phyloP scores from a whole-genome alignment of 306 rosid species.

The Dicorynia guianensis region DNA sequence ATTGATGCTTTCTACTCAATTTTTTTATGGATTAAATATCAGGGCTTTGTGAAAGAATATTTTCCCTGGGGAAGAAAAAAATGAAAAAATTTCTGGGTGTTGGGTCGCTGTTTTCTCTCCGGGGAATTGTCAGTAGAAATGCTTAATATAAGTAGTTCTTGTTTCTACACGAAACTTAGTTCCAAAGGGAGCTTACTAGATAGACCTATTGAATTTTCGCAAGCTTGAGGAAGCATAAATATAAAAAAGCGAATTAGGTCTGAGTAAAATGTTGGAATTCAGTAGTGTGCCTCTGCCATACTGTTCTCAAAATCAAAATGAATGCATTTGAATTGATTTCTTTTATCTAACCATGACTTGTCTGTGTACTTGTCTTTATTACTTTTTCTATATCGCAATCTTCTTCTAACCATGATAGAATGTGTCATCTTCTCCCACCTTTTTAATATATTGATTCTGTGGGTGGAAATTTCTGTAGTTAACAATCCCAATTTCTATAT shows the following conservation, averaged over 20 bases:
- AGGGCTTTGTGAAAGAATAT: neutral
- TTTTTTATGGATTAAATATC: neutral
- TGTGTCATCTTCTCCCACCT: neutral
- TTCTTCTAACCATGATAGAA: neutral
- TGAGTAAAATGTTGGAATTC: neutral
- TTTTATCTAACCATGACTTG: neutral
- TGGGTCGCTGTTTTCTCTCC: neutral
- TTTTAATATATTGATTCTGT: neutral
- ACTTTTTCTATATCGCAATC: neutral
- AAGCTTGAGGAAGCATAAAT: neutral
- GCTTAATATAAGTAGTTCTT: neutral
- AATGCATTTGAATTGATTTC: neutral
- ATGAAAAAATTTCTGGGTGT: neutral
- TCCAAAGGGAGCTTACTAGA: neutral
- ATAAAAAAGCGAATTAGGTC: neutral
- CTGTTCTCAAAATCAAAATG: neutral
- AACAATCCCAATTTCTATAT: constrained; percentile 78
- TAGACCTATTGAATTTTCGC: constrained; percentile 3
- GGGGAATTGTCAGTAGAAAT: neutral
- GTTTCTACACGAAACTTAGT: neutral
- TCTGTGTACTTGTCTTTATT: neutral
- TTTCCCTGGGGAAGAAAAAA: neutral
- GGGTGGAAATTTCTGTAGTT: constrained; percentile 53
- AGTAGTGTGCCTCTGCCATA: neutral
- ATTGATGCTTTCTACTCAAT: neutral